Base-by-base conservation (phyloP, 768 basidiomycete species). In the Russula emetica region DNA sequence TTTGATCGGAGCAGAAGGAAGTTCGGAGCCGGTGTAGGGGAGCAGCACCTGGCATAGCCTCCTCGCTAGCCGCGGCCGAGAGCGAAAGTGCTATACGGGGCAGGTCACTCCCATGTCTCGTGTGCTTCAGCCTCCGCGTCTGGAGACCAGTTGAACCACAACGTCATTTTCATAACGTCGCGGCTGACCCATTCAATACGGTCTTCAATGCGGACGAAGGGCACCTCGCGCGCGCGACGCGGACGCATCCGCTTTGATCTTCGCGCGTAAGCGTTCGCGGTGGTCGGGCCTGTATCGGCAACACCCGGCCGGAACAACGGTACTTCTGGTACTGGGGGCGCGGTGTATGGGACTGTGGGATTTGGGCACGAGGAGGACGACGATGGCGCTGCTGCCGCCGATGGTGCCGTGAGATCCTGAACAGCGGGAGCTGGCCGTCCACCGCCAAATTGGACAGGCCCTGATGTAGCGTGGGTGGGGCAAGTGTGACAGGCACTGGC, bases 121-220 rank as follows among this genome's bases (percentile, higher is more conserved):
- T 50, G 44, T 14, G 38, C 59, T 32, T 36, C 38, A 5, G 30
- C 38, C 3, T 55, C 63, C 13, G 59, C 63, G 13, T 65, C 24
- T 49, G 38, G 59, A 28, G 64, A 65, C 55, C 54, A 65, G 22
- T 65, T 44, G 16, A 61, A 51, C 49, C 20, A 56, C 40, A 65
- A 2, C 6, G 64, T 65, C 50, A 65, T 55, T 26, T 61, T 44
- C 32, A 61, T 14, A 18, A 65, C 14, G n/a, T 38, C 30, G 3
- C 18, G 32, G 1, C 49, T 5, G 8, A 56, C 30, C 64, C 63
- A 64, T 34, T 36, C 32, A 3, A 64, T 24, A 16, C 9, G 11
- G 22, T 65, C 64, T 4, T 61, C 49, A 16, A 61, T 13, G n/a
- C 64, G 64, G 42, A 65, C 64, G 18, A 61, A 9, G 24, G 64